phyloP scores from a whole-genome alignment of 2,329 filamentous ascomycete species.

The Calonectria montana region DNA sequence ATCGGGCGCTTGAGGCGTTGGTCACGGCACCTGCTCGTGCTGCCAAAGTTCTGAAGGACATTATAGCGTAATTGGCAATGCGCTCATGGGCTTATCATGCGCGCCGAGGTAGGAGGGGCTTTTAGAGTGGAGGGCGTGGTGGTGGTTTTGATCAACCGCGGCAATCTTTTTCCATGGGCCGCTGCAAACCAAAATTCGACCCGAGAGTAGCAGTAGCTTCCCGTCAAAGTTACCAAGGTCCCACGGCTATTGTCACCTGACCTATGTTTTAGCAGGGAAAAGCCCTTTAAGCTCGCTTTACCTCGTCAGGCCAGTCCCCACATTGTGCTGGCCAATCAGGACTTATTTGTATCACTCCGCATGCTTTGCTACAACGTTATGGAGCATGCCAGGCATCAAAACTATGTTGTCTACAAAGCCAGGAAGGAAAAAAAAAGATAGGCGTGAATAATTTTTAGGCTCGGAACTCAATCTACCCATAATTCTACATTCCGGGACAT shows the following conservation, averaged over 20 bases:
- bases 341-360: neutral
- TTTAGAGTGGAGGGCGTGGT: constrained; percentile 18
- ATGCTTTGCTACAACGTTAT: neutral
- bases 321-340: constrained; percentile 43
- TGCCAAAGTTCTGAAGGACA: constrained; percentile 68
- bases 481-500: neutral
- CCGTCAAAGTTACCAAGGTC: constrained; percentile 14
- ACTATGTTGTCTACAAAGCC: neutral
- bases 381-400: neutral
- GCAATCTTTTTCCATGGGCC: constrained; percentile 49
- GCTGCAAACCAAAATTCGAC: constrained; percentile 42
- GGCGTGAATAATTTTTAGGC: neutral
- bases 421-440: neutral
- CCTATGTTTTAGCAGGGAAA: neutral
- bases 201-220: constrained; percentile 37
- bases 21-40: constrained; percentile 65
- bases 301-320: neutral
- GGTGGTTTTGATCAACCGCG: constrained; percentile 37
- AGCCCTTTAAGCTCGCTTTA: no score
- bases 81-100: constrained; percentile 46
- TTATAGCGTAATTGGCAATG: constrained; percentile 55
- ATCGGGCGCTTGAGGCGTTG: constrained; percentile 55
- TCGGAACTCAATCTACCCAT: neutral
- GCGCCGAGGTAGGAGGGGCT: constrained; percentile 47
- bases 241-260: constrained; percentile 35